Percentiles rank a stretch among this genome's conserved stretches.
Evolutionary conservation across 805 yeast species (phyloP).

Genomic region (Debaryomyces hansenii): DNA sequence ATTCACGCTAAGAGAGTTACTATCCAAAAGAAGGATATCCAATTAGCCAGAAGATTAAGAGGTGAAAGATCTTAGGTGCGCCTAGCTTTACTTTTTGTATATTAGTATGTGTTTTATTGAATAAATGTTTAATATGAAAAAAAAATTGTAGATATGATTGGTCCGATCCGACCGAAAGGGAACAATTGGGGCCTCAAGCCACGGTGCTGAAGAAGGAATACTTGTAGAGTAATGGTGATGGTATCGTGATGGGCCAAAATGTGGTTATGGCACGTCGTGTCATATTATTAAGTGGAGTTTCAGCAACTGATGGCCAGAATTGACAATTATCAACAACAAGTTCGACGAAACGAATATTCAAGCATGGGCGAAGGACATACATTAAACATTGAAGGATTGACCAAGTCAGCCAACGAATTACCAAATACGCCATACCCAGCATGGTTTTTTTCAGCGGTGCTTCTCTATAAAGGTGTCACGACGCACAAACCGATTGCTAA

Average conservation of each 20-base stretch:
- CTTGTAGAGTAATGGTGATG: too few species aligned
- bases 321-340: too few species aligned
- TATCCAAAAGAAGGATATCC: constrained; percentile 49
- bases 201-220: neutral
- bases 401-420: constrained; percentile 3
- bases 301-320: too few species aligned
- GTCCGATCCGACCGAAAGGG: neutral
- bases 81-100: constrained; percentile 6
- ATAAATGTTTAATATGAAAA: constrained; percentile 5
- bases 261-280: too few species aligned
- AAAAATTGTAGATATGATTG: neutral
- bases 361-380: too few species aligned
- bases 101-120: constrained; percentile 7
- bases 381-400: too few species aligned
- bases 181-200: neutral
- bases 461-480: constrained; percentile 15
- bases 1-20: constrained; percentile 51
- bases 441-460: constrained; percentile 14
- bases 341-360: too few species aligned
- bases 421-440: constrained; percentile 22
- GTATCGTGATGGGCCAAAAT: neutral
- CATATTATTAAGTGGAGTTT: neutral
- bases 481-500: constrained; percentile 12
- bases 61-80: constrained; percentile 43
- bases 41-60: constrained; percentile 50